A percentile compares a stretch with the other conserved stretches of the same genome.
phyloP scores from a whole-genome alignment of 2,329 filamentous ascomycete species.

The Stagonosporopsis chrysanthemi region DNA sequence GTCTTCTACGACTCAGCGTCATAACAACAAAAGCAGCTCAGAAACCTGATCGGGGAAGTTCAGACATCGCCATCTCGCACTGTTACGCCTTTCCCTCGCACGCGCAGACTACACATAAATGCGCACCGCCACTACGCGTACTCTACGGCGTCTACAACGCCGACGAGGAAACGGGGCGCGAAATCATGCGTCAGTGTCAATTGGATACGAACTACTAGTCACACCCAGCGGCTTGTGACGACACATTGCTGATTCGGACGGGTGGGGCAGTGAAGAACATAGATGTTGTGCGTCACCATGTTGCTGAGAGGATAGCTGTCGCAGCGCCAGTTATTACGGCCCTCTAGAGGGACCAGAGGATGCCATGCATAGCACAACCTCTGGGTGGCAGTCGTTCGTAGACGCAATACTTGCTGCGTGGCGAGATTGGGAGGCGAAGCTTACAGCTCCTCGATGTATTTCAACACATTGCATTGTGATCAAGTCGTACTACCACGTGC shows the following conservation, averaged over 20 bases:
- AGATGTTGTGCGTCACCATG: slow-evolving; percentile 43
- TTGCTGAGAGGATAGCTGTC: slow-evolving; percentile 49
- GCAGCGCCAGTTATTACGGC: slow-evolving; percentile 54
- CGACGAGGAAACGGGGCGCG: slow-evolving; percentile 46
- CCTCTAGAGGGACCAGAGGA: slow-evolving; percentile 46
- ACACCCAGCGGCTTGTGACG: slow-evolving; percentile 50
- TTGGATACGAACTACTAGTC: slow-evolving; percentile 53
- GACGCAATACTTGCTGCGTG: slow-evolving; percentile 54
- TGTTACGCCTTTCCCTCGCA: slow-evolving; percentile 51
- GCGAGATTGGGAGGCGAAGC: slow-evolving; percentile 45
- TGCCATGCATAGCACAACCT: slow-evolving; percentile 40
- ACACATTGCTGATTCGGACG: slow-evolving; percentile 54
- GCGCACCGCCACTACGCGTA: slow-evolving; percentile 58
- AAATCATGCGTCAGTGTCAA: slow-evolving; percentile 51
- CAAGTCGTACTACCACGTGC: slow-evolving; percentile 3
- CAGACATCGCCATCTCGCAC: slow-evolving; percentile 59
- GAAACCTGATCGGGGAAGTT: too few relatives aligned
- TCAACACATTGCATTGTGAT: background rate
- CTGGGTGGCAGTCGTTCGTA: slow-evolving; percentile 56
- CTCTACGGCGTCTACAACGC: slow-evolving; percentile 54
- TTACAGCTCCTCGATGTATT: background rate
- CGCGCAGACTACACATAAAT: slow-evolving; percentile 61
- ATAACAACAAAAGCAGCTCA: too few relatives aligned
- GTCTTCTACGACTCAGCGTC: too few relatives aligned
- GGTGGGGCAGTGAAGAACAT: slow-evolving; percentile 55